Percentiles rank a stretch among this genome's conserved stretches.
Evolutionary conservation across 441 rosid genomes (phyloP).

Genomic region (Brassica balearica): DNA sequence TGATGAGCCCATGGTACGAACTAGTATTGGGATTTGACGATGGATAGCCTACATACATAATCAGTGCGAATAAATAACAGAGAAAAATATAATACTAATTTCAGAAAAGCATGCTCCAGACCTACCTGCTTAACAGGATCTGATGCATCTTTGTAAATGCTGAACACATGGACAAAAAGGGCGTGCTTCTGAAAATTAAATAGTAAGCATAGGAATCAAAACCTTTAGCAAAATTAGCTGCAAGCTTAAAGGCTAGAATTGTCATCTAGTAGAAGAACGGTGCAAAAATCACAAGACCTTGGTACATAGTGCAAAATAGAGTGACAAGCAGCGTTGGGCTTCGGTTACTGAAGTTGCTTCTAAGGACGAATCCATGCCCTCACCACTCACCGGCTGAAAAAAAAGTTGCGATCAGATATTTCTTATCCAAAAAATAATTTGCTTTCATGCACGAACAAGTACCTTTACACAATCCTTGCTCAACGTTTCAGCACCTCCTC

Average conservation of each 20-base stretch:
- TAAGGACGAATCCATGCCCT: conserved; percentile 52
- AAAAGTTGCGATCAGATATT: conserved; percentile 17
- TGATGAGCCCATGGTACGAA: conserved; percentile 97
- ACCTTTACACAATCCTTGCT: conserved; percentile 66
- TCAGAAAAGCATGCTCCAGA: conserved; percentile 27
- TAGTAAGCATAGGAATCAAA: conserved; percentile 23
- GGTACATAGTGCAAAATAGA: conserved; percentile 98
- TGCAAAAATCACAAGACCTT: conserved; percentile 62
- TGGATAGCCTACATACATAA: conserved; percentile 81
- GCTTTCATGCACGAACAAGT: conserved; percentile 28
- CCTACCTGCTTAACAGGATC: conserved; percentile 86
- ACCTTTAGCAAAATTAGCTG: conserved; percentile 31
- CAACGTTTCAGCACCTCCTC: conserved; percentile 57
- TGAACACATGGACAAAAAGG: conserved; percentile 82
- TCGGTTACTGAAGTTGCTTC: conserved; percentile 63
- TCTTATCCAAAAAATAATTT: conserved; percentile 11
- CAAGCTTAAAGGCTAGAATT: conserved; percentile 30
- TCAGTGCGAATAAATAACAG: conserved; percentile 38
- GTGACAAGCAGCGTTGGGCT: conserved; percentile 93
- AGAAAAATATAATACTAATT: conserved; percentile 9
- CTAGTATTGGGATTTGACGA: conserved; percentile 89
- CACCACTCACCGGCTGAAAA: conserved; percentile 45
- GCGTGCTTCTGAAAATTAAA: conserved; percentile 85
- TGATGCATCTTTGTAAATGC: conserved; percentile 67
- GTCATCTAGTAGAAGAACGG: conserved; percentile 31